Percentiles rank a stretch among this genome's conserved stretches.
These are phyloP conservation scores for Entamoeba histolytica DNA, from an alignment of 208 protist species.

Conservation along the genomic window DNA sequence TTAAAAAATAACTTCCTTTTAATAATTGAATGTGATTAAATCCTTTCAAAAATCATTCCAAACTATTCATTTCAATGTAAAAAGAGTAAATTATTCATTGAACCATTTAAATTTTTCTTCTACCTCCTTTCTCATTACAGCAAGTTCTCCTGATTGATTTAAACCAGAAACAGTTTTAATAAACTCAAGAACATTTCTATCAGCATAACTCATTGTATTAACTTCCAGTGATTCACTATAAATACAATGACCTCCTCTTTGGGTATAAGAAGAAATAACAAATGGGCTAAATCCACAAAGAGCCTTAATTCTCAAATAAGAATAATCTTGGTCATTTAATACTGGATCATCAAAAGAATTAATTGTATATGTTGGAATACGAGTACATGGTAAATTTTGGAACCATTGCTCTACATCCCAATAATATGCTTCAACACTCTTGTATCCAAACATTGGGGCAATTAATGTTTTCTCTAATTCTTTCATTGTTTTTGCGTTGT, in stretches of 20 bases:
- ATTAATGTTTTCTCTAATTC: background rate
- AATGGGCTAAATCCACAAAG: background rate
- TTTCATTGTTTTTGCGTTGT: background rate
- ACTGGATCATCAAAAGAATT: background rate
- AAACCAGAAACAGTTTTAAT: background rate
- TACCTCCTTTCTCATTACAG: background rate
- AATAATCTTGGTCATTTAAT: background rate
- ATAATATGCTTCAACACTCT: background rate
- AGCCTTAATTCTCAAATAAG: background rate
- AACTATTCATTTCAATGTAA: too few species aligned
- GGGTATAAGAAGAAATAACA: background rate
- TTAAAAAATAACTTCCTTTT: too few species aligned
- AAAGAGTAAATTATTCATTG: background rate
- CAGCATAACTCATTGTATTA: background rate
- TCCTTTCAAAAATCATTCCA: too few species aligned
- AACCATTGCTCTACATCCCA: background rate
- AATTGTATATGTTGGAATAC: background rate
- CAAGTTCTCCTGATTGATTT: background rate
- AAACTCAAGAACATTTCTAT: background rate
- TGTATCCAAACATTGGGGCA: background rate
- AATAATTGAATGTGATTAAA: too few species aligned
- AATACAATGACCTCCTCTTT: background rate
- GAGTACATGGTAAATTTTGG: background rate
- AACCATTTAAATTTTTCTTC: background rate
- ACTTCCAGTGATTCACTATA: background rate